Conservation (phyloP, 75 land plant species). For the Cryptomeria japonica region DNA sequence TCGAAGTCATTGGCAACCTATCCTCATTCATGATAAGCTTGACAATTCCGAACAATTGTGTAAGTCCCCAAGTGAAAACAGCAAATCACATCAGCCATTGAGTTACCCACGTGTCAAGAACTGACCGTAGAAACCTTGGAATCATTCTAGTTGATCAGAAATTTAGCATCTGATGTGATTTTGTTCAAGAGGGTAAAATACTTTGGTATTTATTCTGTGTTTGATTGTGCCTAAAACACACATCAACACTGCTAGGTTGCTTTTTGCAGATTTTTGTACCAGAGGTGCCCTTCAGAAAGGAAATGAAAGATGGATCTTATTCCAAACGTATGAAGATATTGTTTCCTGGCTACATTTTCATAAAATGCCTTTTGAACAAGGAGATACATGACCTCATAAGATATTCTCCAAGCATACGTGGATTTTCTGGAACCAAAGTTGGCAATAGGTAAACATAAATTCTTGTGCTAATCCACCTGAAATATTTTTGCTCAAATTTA, state of each 20-base stretch:
- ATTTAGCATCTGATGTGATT: no score
- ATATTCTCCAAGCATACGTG: slow-evolving; percentile 57
- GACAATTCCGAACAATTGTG: no score
- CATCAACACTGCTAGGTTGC: not conserved
- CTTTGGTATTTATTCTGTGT: no score
- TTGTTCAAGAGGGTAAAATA: no score
- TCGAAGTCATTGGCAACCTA: no score
- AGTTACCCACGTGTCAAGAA: no score
- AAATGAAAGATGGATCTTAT: slow-evolving; percentile 65
- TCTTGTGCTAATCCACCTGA: not conserved
- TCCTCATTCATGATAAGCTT: no score
- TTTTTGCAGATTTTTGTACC: slow-evolving; percentile 66
- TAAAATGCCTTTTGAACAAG: slow-evolving; percentile 60
- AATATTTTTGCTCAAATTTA: not conserved
- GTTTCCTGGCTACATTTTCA: slow-evolving; percentile 72
- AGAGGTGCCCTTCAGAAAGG: slow-evolving; percentile 47
- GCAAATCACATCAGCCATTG: no score
- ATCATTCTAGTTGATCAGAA: no score
- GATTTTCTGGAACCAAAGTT: slow-evolving; percentile 76
- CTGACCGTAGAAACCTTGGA: no score
- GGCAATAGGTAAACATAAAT: slow-evolving; percentile 56
- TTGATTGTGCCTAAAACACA: no score
- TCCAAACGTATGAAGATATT: slow-evolving; percentile 49
- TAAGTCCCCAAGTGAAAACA: no score
- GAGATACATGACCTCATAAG: slow-evolving; percentile 72